Percentiles rank a stretch among this genome's conserved stretches.
Conservation (phyloP, 108 stramenopile genomes). For the Nannochloropsis oceanica region DNA sequence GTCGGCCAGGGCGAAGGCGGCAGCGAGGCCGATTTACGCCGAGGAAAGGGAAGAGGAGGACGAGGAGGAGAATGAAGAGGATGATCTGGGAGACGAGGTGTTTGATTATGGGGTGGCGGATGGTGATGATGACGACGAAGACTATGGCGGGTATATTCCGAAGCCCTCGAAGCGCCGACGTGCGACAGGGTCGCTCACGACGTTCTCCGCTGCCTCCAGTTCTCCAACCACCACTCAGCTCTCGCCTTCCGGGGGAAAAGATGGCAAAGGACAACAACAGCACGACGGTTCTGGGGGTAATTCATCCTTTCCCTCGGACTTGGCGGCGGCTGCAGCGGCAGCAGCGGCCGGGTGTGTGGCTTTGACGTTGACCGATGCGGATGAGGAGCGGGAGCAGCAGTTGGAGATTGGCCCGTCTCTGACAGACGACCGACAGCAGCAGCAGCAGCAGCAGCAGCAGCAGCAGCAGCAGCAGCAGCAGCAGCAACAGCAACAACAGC, state of each 20-base stretch:
- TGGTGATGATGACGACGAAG: not conserved
- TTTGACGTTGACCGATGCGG: not conserved
- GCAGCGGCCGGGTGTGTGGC: not conserved
- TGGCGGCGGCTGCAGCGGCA: not conserved
- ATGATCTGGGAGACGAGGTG: not conserved
- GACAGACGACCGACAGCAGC: not conserved
- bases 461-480: not conserved
- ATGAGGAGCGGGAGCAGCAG: not conserved
- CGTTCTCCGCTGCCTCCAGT: not conserved
- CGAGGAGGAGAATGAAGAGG: not conserved
- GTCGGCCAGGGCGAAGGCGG: not conserved
- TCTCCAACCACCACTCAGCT: no score
- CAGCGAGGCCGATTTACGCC: not conserved
- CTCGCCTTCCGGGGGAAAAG: no score
- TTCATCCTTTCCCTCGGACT: not conserved
- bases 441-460: not conserved
- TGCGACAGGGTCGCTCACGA: not conserved
- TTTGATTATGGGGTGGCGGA: not conserved
- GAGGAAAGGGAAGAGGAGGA: not conserved
- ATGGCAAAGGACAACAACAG: not conserved
- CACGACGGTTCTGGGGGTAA: not conserved
- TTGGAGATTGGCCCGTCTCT: not conserved
- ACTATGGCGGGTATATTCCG: not conserved
- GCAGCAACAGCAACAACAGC: not conserved
- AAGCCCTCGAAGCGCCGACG: not conserved